Evolutionary conservation across 495 filamentous ascomycete genomes (phyloP).

Genomic region (Talaromyces liani): DNA sequence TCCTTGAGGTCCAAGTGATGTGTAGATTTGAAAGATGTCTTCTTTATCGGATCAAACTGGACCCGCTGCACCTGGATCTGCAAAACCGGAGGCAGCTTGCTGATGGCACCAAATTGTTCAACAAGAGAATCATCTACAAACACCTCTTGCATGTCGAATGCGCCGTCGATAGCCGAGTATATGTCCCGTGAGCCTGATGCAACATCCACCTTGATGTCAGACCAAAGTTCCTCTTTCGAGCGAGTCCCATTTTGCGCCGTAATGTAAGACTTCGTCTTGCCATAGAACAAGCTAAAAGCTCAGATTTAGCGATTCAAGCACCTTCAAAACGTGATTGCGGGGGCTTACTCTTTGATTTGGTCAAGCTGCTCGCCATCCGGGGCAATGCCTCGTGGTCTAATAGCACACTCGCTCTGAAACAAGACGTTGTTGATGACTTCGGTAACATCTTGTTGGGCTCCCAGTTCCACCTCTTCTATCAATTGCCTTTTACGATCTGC

Average conservation of each 20-base stretch:
- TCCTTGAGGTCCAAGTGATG: conserved; percentile 69
- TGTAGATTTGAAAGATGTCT: conserved; percentile 63
- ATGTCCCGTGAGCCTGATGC: conserved; percentile 58
- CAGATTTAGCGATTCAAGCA: conserved; percentile 3
- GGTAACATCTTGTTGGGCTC: conserved; percentile 81
- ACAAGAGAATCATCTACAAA: conserved; percentile 55
- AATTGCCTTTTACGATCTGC: conserved; percentile 30
- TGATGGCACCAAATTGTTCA: conserved; percentile 69
- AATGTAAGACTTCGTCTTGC: conserved; percentile 46
- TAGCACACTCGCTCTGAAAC: conserved; percentile 82
- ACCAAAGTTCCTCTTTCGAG: conserved; percentile 51
- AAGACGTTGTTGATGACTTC: conserved; percentile 91
- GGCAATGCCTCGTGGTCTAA: conserved; percentile 55
- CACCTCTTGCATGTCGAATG: conserved; percentile 70
- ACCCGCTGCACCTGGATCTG: conserved; percentile 84
- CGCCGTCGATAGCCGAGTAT: conserved; percentile 75
- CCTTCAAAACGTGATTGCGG: background rate
- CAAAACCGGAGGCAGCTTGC: conserved; percentile 69
- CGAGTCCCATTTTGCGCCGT: conserved; percentile 33
- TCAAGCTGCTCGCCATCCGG: conserved; percentile 71
- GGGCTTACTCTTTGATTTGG: conserved; percentile 57
- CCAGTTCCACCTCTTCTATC: conserved; percentile 52
- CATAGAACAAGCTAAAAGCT: conserved; percentile 49
- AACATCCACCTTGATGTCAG: conserved; percentile 57
- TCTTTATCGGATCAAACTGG: conserved; percentile 55